Evolutionary conservation across 78 protist species (phyloP).

Genomic region (Speleostelium caveatum): DNA sequence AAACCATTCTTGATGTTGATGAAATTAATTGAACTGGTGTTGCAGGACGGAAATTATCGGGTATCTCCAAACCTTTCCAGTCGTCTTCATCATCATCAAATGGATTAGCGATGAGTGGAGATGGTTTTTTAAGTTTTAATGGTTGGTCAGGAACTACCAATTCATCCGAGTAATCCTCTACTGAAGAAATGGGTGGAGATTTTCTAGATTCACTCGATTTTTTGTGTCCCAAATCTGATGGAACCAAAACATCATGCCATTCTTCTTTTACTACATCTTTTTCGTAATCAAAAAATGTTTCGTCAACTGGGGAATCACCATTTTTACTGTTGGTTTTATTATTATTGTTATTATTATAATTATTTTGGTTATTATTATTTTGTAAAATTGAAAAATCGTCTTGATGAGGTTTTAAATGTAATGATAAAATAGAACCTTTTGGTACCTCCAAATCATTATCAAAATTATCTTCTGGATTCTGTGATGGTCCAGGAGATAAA

Average conservation of each 20-base stretch:
- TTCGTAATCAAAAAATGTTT: slow-evolving; percentile 31
- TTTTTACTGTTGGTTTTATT: neutral
- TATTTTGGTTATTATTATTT: too few species aligned
- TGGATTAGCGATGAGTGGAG: slow-evolving; percentile 34
- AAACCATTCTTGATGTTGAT: slow-evolving; percentile 7
- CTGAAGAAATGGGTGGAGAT: slow-evolving; percentile 40
- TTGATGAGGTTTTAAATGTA: neutral
- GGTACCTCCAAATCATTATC: slow-evolving; percentile 44
- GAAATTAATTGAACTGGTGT: slow-evolving; percentile 25
- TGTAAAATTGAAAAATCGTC: too few species aligned
- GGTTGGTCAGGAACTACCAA: slow-evolving; percentile 14
- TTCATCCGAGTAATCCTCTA: slow-evolving; percentile 63
- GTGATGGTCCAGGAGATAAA: slow-evolving; percentile 2
- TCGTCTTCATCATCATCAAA: slow-evolving; percentile 50
- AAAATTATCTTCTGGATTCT: slow-evolving; percentile 9
- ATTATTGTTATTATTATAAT: neutral
- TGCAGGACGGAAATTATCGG: slow-evolving; percentile 32
- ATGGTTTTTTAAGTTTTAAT: slow-evolving; percentile 28
- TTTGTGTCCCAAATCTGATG: slow-evolving; percentile 11
- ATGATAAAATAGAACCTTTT: neutral
- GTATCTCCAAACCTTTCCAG: slow-evolving; percentile 57
- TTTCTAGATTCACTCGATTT: slow-evolving; percentile 21
- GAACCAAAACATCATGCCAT: slow-evolving; percentile 56
- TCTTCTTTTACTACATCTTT: slow-evolving; percentile 61
- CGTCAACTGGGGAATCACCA: slow-evolving; percentile 23